Evolutionary conservation across 2,329 filamentous ascomycete species (phyloP).

Genomic region (Cytospora piceicola): DNA sequence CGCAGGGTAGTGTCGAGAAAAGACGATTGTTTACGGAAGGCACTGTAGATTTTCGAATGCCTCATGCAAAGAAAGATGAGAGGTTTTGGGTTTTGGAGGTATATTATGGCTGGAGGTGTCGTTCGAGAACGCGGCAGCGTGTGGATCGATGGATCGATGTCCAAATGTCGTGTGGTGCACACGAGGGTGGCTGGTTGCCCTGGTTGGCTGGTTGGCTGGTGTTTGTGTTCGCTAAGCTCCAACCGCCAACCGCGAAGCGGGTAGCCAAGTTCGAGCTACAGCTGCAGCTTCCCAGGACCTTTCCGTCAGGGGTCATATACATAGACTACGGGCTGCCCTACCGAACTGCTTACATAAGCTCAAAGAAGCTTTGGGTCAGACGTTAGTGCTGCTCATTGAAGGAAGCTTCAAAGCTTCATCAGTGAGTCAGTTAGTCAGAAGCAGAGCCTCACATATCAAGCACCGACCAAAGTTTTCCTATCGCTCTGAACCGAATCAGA

Average conservation of each 20-base stretch:
- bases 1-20: conserved; percentile 2
- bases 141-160: not conserved
- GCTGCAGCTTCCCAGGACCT: not conserved
- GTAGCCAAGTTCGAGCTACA: not conserved
- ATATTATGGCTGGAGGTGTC: not conserved
- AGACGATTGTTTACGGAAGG: not conserved
- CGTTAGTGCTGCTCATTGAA: not conserved
- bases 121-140: not conserved
- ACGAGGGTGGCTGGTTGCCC: not conserved
- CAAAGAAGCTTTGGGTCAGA: not conserved
- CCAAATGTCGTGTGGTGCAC: not conserved
- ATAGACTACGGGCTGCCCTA: not conserved
- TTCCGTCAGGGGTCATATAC: not conserved
- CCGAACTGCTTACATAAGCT: conserved; percentile 10
- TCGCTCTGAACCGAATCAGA: not conserved
- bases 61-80: not conserved
- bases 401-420: conserved; percentile 10
- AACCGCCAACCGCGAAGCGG: not conserved
- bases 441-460: not conserved
- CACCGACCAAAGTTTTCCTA: not conserved
- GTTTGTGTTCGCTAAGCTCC: not conserved
- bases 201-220: not conserved
- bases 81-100: not conserved
- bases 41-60: not conserved
- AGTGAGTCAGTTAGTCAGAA: conserved; percentile 22